Base-by-base conservation (phyloP, 2,329 filamentous ascomycete genomes). In the Penicillium brasilianum region DNA sequence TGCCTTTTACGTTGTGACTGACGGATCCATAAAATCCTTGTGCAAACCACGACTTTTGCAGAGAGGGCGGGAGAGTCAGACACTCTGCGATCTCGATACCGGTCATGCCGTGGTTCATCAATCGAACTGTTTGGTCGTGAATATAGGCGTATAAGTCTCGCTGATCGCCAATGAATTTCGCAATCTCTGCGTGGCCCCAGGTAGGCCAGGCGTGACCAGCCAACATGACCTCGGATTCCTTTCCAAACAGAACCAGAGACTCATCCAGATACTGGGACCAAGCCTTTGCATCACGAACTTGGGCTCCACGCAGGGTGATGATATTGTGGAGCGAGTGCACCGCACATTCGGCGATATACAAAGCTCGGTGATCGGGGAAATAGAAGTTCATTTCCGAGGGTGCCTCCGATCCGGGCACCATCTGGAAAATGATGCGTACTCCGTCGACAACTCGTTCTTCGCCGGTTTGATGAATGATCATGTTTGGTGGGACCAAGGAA, bases 311-410 rank as follows among this genome's bases (percentile, higher is more conserved):
- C 8, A 81, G 69, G 0, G 79, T 81, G 9, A 73, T 62, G 57
- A 81, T 75, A 56, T 81, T 82, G 64, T 81, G 79, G 58, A 81
- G 62, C 14, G 63, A 71, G 54, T 81, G 74, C 1, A 76, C 80
- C 3, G 77, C 76, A 34, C 68, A 72, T 63, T 81, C 80, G 1
- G 78, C 69, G 22, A 77, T 72, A 54, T 70, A 78, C 0, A 82
- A 65, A 1, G 80, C 78, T 9, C 63, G 61, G 39, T 73, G 65
- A 2, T 77, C 59, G 1, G 78, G 79, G 49, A 82, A 75, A 54
- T 76, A 74, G 39, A 82, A 70, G 61, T 78, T 78, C 59, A 82
- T 68, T 63, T 81, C 79, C 0, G 78, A 66, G 0, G 78, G 80
- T 1, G 80, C 79, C 59, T 82, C 80, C 0, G 80, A 79, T 1